Evolutionary conservation across 805 yeast genomes (phyloP), one percentile per base, ranked within the genome.

Genomic region (Cyberlindnera americana): DNA sequence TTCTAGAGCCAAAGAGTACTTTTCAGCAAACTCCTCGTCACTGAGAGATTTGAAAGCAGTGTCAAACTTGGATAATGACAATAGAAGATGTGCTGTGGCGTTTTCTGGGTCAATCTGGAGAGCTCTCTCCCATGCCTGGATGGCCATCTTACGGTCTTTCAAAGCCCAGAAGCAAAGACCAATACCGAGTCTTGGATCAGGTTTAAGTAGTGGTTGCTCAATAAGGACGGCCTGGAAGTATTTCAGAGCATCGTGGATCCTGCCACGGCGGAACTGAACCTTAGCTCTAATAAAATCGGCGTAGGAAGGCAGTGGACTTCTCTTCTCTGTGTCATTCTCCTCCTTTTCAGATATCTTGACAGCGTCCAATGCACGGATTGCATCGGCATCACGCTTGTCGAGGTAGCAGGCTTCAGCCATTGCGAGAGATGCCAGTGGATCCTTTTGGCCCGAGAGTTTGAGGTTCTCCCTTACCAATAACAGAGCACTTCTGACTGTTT

Each of bases 151-250:
- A 47, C 77, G 75, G 59, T 87, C 95, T 37, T 83, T 83, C 46
- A 93, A 66, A 44, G 77, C 77, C 97, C 97, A 93, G 58, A 81
- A 91, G 61, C 97, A 90, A 48, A 93, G 66, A 25, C 99, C 99
- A 45, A 91, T 78, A 21, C 98, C 99, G 44, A 93, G 74, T 61
- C 99, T 73, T 15, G 97, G 95, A 64, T 91, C 97, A 5, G 98
- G 97, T 50, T 75, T 75, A 50, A 83, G 65, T 26, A 83, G 59
- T 2, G 97, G 97, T 46, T 88, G 81, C 35, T 81, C 69, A 24
- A 81, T 72, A 48, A 93, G 68, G 7, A 85, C 81, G 48, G 83
- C 84, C 67, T 93, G 99, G 63, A 86, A 93, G 23, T 85, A 60
- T 58, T 81, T 82, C 53, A 93, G 72, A 13, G 96, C 89, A 6